A percentile compares a stretch with the other conserved stretches of the same genome.
phyloP scores from a whole-genome alignment of 257 asterid species.

The Orobanche coerulescens region DNA sequence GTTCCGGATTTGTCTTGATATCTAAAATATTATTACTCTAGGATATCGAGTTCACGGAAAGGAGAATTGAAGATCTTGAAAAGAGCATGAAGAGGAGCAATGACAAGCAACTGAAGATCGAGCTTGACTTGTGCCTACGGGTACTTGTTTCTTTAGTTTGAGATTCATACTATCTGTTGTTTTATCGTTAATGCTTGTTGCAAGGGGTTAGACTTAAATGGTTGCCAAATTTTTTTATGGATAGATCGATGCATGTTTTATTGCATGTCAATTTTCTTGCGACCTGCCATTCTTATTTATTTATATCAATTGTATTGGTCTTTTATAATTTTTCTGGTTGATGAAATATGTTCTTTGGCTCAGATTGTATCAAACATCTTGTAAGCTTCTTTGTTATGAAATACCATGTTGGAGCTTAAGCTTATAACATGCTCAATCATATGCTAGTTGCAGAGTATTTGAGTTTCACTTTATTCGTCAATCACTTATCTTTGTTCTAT shows the following conservation, averaged over 20 bases:
- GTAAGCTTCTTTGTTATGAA: not conserved
- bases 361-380: not conserved
- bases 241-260: not conserved
- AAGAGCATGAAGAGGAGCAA: slow-evolving; percentile 99
- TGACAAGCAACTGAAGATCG: slow-evolving; percentile 89
- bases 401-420: not conserved
- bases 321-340: slow-evolving; percentile 8
- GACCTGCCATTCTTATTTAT: not conserved
- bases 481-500: not conserved
- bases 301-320: not conserved
- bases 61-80: slow-evolving; percentile 86
- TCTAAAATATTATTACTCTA: slow-evolving; percentile 22
- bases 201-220: not conserved
- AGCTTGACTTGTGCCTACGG: slow-evolving; percentile 77
- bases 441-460: not conserved
- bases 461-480: not conserved
- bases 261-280: not conserved
- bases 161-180: not conserved
- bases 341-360: too few relatives aligned
- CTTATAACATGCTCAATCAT: too few relatives aligned
- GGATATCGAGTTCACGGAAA: slow-evolving; percentile 89
- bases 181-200: not conserved
- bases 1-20: slow-evolving; percentile 11
- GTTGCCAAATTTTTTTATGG: too few relatives aligned
- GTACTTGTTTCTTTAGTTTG: slow-evolving; percentile 27